phyloP scores from a whole-genome alignment of 2,329 filamentous ascomycete species.

The Arthrobotrys megalospora region DNA sequence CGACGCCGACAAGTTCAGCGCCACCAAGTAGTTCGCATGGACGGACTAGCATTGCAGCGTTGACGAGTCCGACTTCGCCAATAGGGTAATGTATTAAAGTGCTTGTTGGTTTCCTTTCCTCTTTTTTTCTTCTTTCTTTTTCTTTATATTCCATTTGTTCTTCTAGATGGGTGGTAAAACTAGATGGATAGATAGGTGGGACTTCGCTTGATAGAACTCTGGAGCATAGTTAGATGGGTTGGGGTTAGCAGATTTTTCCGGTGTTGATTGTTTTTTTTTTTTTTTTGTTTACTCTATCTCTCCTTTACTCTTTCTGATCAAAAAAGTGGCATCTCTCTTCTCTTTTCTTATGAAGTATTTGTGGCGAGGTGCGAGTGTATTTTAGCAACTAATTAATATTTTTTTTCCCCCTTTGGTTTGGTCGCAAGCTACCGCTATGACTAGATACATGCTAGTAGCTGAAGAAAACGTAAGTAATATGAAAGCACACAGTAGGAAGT shows the following conservation, averaged over 20 bases:
- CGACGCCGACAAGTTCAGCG: slow-evolving; percentile 2
- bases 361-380: slow-evolving; percentile 28
- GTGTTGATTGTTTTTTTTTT: slow-evolving; percentile 37
- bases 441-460: not conserved
- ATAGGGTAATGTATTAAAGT: slow-evolving; percentile 7
- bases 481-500: not conserved
- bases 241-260: slow-evolving; percentile 36
- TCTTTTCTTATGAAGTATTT: not conserved
- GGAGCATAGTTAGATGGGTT: slow-evolving; percentile 58
- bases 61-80: slow-evolving; percentile 40
- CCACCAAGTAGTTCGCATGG: slow-evolving; percentile 33
- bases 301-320: not conserved
- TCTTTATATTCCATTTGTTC: slow-evolving; percentile 32
- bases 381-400: slow-evolving; percentile 29
- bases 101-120: slow-evolving; percentile 3
- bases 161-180: slow-evolving; percentile 37
- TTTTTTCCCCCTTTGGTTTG: not conserved
- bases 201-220: slow-evolving; percentile 41
- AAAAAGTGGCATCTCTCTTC: slow-evolving; percentile 29
- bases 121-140: slow-evolving; percentile 19
- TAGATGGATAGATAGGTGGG: slow-evolving; percentile 49
- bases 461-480: not conserved
- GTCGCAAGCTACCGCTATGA: not conserved
- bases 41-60: slow-evolving; percentile 55
- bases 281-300: not conserved